A percentile compares a stretch with the other conserved stretches of the same genome.
These are phyloP conservation scores for Acanthamoeba castellanii DNA, from an alignment of 208 protist species.

Conservation along the genomic window DNA sequence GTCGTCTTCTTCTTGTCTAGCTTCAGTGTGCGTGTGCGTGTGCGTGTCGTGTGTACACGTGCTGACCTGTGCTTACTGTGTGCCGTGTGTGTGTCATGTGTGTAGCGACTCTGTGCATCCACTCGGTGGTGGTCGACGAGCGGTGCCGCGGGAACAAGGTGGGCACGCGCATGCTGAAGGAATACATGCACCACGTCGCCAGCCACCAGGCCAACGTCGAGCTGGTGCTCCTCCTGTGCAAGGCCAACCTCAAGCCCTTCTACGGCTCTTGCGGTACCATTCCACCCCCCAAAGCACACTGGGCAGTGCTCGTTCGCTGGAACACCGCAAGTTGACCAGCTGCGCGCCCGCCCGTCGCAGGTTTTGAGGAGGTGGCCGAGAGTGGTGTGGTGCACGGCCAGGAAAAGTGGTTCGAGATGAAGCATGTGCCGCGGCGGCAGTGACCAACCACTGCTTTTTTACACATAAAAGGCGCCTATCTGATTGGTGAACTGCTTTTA, in stretches of 20 bases:
- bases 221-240: background rate
- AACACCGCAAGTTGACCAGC: background rate
- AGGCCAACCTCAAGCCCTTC: background rate
- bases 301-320: background rate
- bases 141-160: background rate
- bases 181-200: background rate
- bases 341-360: background rate
- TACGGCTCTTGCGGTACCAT: background rate
- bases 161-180: background rate
- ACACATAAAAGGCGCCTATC: no score
- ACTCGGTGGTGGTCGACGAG: constrained; percentile 12
- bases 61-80: background rate
- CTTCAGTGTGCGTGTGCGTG: background rate
- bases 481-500: no score
- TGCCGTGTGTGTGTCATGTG: no score
- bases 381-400: constrained; percentile 11
- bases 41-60: background rate
- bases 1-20: background rate
- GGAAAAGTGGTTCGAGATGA: constrained; percentile 21
- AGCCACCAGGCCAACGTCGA: background rate
- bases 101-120: constrained; percentile 11
- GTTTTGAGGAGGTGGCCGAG: background rate
- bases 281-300: background rate
- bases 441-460: no score
- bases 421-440: background rate